Conservation (phyloP, 2,329 filamentous ascomycete species). For the Sclerotinia nivalis region DNA sequence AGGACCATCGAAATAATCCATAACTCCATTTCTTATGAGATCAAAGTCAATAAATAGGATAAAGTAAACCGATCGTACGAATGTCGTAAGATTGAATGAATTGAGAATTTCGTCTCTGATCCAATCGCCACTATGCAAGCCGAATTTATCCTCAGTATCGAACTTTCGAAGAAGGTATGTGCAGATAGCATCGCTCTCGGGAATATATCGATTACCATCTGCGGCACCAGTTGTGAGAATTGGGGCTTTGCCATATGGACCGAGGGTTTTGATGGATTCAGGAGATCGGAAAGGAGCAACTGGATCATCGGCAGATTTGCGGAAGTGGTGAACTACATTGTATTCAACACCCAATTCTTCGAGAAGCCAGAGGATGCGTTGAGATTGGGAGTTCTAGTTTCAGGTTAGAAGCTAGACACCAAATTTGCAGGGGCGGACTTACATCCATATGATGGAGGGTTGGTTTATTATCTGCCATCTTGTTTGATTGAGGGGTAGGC, state of each 20-base stretch:
- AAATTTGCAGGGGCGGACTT: constrained; percentile 1
- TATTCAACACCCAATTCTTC: constrained; percentile 72
- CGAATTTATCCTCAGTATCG: constrained; percentile 39
- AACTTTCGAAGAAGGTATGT: constrained; percentile 42
- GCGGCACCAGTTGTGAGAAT: constrained; percentile 51
- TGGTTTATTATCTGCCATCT: constrained; percentile 29
- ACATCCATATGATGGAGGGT: constrained; percentile 37
- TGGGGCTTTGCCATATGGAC: constrained; percentile 84
- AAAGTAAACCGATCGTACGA: constrained; percentile 28
- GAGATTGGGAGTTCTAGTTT: constrained; percentile 61
- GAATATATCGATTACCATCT: constrained; percentile 32
- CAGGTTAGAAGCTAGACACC: neutral
- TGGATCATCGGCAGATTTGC: constrained; percentile 53
- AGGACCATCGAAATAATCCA: constrained; percentile 24
- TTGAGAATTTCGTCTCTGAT: constrained; percentile 40
- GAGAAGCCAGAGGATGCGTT: constrained; percentile 67
- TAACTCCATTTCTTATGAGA: constrained; percentile 22
- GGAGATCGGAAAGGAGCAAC: constrained; percentile 58
- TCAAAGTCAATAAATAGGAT: constrained; percentile 35
- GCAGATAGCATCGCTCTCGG: constrained; percentile 39
- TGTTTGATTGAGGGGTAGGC: neutral
- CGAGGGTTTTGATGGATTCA: constrained; percentile 66
- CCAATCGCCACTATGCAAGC: constrained; percentile 35
- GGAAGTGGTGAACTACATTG: constrained; percentile 71
- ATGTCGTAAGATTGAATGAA: constrained; percentile 32